Evolutionary conservation across 352 stramenopile species (phyloP).

Genomic region (Globisporangium alternatum): DNA sequence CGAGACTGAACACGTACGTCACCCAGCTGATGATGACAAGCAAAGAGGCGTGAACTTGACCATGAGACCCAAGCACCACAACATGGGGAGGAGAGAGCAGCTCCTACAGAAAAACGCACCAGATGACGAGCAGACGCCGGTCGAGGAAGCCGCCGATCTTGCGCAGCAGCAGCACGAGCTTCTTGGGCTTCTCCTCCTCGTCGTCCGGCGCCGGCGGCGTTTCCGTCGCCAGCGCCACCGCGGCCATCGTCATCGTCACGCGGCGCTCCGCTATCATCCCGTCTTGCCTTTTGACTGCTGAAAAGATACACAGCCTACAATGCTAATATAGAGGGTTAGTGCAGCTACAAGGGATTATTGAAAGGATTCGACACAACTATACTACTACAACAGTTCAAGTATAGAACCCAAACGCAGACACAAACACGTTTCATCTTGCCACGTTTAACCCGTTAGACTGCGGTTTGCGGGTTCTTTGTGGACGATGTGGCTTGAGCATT

Average conservation of each 20-base stretch:
- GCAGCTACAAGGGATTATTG: too few relatives aligned
- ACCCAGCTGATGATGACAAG: conserved; percentile 43
- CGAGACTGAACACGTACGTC: conserved; percentile 58
- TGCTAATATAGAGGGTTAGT: too few relatives aligned
- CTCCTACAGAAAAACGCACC: conserved; percentile 3
- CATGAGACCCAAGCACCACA: neutral
- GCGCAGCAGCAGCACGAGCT: conserved; percentile 12
- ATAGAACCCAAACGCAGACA: too few relatives aligned
- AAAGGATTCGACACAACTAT: too few relatives aligned
- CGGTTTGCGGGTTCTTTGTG: neutral
- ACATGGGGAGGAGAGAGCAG: neutral
- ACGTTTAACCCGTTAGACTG: neutral
- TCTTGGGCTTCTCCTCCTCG: conserved; percentile 11
- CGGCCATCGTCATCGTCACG: neutral
- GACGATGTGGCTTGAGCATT: neutral
- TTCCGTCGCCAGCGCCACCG: neutral
- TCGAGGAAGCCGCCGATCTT: conserved; percentile 12
- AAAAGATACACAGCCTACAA: neutral
- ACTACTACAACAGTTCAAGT: too few relatives aligned
- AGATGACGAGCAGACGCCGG: conserved; percentile 7
- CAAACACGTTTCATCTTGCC: too few relatives aligned
- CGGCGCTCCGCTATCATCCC: too few relatives aligned
- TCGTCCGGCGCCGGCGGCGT: neutral
- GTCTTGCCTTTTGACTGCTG: neutral
- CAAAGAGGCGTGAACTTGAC: neutral